Conservation (phyloP, 768 basidiomycete genomes). For the Amylocystis lapponica region DNA sequence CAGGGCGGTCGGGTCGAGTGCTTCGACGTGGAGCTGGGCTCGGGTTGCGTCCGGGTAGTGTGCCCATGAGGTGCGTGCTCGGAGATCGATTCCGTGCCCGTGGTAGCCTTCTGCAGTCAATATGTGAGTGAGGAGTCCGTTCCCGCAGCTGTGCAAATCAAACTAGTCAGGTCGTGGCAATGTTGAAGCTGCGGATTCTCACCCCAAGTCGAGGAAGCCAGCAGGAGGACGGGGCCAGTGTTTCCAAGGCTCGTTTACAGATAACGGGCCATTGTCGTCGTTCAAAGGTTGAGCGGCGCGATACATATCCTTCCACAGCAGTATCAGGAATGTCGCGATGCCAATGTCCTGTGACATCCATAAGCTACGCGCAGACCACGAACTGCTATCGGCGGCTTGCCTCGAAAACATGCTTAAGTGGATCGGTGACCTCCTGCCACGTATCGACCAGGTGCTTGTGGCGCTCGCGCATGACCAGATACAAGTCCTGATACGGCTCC, state of each 20-base stretch:
- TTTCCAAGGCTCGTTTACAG: conserved; percentile 54
- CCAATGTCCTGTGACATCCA: conserved; percentile 69
- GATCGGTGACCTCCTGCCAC: conserved; percentile 83
- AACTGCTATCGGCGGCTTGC: conserved; percentile 29
- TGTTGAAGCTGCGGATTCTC: conserved; percentile 14
- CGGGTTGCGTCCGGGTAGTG: conserved; percentile 66
- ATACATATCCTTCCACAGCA: conserved; percentile 83
- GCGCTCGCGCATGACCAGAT: conserved; percentile 79
- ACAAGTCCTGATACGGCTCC: conserved; percentile 85
- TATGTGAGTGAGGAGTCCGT: conserved; percentile 89
- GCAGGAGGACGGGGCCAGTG: conserved; percentile 73
- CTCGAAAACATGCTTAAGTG: conserved; percentile 88
- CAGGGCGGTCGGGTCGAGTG: conserved; percentile 57
- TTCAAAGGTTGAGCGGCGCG: not conserved
- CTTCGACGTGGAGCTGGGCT: conserved; percentile 53
- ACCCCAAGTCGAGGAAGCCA: conserved; percentile 91
- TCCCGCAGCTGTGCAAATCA: conserved; percentile 63
- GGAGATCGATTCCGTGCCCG: conserved; percentile 83
- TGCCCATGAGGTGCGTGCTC: conserved; percentile 79
- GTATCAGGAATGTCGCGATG: conserved; percentile 88
- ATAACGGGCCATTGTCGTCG: not conserved
- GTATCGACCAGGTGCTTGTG: conserved; percentile 69
- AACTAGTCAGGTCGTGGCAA: no score
- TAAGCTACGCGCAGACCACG: not conserved
- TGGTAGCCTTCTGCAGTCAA: conserved; percentile 76